phyloP scores from a whole-genome alignment of 2,329 filamentous ascomycete species.

The Arthrobotrys pseudoclavata region DNA sequence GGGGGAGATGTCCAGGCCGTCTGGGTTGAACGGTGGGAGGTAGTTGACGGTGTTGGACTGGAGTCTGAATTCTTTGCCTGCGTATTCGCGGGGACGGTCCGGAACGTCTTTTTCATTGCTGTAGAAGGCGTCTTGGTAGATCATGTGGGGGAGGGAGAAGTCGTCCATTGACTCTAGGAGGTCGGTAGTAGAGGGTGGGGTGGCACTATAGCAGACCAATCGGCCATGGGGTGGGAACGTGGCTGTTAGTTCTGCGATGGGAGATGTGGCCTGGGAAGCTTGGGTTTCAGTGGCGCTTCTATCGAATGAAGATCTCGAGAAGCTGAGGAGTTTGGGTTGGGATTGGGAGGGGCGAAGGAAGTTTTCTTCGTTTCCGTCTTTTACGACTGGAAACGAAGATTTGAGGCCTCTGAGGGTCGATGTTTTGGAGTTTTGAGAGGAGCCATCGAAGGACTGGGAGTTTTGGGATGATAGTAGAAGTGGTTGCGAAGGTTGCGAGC shows the following conservation, averaged over 20 bases:
- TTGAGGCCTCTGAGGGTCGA: slow-evolving; percentile 43
- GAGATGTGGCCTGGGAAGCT: slow-evolving; percentile 27
- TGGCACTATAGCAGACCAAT: slow-evolving; percentile 41
- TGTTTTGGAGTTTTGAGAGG: slow-evolving; percentile 61
- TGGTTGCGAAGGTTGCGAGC: slow-evolving; percentile 44
- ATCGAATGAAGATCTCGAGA: slow-evolving; percentile 45
- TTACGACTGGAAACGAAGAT: slow-evolving; percentile 78
- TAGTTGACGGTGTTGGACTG: slow-evolving; percentile 81
- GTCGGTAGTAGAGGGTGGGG: slow-evolving; percentile 64
- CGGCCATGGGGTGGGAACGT: slow-evolving; percentile 40
- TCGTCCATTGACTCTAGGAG: slow-evolving; percentile 73
- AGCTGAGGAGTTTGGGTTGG: slow-evolving; percentile 36
- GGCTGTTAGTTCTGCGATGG: slow-evolving; percentile 11
- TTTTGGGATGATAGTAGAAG: slow-evolving; percentile 25
- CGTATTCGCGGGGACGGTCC: slow-evolving; percentile 82
- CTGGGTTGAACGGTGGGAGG: slow-evolving; percentile 81
- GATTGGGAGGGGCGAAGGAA: slow-evolving; percentile 39
- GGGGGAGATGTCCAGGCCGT: slow-evolving; percentile 67
- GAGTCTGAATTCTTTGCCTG: slow-evolving; percentile 85
- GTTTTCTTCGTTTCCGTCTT: slow-evolving; percentile 75
- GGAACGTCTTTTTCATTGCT: slow-evolving; percentile 87
- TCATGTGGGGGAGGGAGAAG: slow-evolving; percentile 74
- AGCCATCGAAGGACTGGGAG: slow-evolving; percentile 43
- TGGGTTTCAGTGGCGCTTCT: slow-evolving; percentile 46
- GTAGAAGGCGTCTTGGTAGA: slow-evolving; percentile 90